Percentiles rank a stretch among this genome's conserved stretches.
Evolutionary conservation across 169 alveolate species (phyloP).

Genomic region (Plasmodium cynomolgi): DNA sequence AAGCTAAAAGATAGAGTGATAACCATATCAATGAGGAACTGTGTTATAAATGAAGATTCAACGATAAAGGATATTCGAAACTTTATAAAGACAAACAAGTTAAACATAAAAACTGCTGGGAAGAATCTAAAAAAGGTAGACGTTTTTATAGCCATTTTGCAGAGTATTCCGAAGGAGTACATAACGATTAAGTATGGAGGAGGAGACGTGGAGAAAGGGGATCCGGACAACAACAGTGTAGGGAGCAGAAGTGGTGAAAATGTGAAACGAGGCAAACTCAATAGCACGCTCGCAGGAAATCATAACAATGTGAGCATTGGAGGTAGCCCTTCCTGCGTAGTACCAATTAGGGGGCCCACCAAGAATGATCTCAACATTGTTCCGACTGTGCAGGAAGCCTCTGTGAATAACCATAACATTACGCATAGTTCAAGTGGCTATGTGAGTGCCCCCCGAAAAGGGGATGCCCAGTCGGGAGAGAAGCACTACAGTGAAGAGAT

Average conservation of each 20-base stretch:
- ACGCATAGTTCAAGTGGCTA: not conserved
- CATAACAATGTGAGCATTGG: not conserved
- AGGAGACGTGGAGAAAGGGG: not conserved
- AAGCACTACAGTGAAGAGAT: not conserved
- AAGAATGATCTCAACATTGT: not conserved
- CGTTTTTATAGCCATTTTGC: slow-evolving; percentile 77
- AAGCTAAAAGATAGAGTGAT: not conserved
- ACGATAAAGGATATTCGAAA: slow-evolving; percentile 82
- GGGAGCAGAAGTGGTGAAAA: not conserved
- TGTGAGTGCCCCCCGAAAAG: not conserved
- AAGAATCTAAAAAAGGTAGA: slow-evolving; percentile 80
- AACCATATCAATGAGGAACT: slow-evolving; percentile 74
- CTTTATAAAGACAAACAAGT: slow-evolving; percentile 82
- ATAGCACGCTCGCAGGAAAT: not conserved
- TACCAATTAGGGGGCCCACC: not conserved
- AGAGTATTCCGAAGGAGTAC: slow-evolving; percentile 77
- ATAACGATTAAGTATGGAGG: slow-evolving; percentile 15
- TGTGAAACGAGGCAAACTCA: not conserved
- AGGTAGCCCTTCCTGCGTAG: not conserved
- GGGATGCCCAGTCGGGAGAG: not conserved
- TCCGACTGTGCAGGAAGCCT: not conserved
- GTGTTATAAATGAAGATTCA: slow-evolving; percentile 75
- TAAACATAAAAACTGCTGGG: slow-evolving; percentile 86
- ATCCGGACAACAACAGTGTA: not conserved
- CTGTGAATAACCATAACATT: not conserved